Percentiles rank a stretch among this genome's conserved stretches.
Evolutionary conservation across 257 asterid species (phyloP).

Genomic region (Petunia secreta): DNA sequence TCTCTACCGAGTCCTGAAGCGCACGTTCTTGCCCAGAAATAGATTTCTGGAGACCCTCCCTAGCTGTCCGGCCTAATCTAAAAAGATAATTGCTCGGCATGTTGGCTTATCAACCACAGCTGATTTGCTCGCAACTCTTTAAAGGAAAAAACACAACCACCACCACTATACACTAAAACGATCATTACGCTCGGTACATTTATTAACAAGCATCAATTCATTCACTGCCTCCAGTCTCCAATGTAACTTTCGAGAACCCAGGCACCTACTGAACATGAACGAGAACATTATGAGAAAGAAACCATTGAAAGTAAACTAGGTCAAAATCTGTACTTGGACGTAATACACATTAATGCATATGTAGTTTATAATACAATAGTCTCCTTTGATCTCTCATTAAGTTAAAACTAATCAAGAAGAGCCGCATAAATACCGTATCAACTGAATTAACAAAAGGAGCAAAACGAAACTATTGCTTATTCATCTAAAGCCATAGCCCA

Average conservation of each 20-base stretch:
- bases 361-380: neutral
- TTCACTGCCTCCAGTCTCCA: constrained; percentile 1
- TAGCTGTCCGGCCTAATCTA: constrained; percentile 50
- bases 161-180: constrained; percentile 41
- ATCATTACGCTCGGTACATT: constrained; percentile 69
- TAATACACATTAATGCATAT: neutral
- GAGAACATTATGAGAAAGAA: constrained; percentile 20
- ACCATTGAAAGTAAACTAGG: neutral
- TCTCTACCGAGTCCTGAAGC: constrained; percentile 51
- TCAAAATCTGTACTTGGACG: neutral
- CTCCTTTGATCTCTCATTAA: neutral
- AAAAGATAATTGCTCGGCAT: constrained; percentile 76
- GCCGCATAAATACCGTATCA: neutral
- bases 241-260: constrained; percentile 5
- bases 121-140: constrained; percentile 36
- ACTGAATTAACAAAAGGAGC: neutral
- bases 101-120: constrained; percentile 36
- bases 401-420: constrained; percentile 3
- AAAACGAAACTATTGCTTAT: neutral
- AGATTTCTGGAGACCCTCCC: constrained; percentile 57
- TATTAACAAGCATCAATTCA: constrained; percentile 36
- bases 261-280: constrained; percentile 14
- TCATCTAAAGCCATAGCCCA: neutral
- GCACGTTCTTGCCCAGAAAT: constrained; percentile 50
- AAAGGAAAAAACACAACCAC: constrained; percentile 40